phyloP scores from a whole-genome alignment of 306 rosid genomes.

The Begonia loranthoides region DNA sequence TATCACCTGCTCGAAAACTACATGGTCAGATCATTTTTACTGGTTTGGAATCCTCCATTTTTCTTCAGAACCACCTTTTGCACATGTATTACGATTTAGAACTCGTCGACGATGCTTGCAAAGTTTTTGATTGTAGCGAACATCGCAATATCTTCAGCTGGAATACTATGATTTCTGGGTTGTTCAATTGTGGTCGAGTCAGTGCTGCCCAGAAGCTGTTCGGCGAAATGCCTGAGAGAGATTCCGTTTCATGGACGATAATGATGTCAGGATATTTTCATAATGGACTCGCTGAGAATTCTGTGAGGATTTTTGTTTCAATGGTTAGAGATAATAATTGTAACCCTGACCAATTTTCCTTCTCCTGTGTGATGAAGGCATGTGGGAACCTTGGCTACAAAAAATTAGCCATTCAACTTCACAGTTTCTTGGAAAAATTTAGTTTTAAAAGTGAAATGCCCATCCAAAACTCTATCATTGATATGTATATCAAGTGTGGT shows the following conservation, averaged over 20 bases:
- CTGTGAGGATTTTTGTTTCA: slow-evolving; percentile 22
- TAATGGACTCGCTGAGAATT: slow-evolving; percentile 16
- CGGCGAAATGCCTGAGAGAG: slow-evolving; percentile 42
- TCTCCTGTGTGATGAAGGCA: slow-evolving; percentile 43
- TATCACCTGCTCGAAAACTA: slow-evolving; percentile 27
- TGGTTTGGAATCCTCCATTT: slow-evolving; percentile 34
- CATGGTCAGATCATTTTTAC: slow-evolving; percentile 48
- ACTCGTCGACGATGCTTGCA: slow-evolving; percentile 24
- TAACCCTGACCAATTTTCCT: slow-evolving; percentile 21
- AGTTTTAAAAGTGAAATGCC: slow-evolving; percentile 16
- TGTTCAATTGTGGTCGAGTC: slow-evolving; percentile 24
- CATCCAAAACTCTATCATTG: slow-evolving; percentile 36
- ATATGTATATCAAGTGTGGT: slow-evolving; percentile 50
- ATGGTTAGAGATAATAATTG: slow-evolving; percentile 15
- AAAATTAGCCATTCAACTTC: slow-evolving; percentile 34
- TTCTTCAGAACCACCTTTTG: slow-evolving; percentile 46
- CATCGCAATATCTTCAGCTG: slow-evolving; percentile 29
- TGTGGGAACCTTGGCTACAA: slow-evolving; percentile 25
- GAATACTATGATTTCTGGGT: slow-evolving; percentile 37
- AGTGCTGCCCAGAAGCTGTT: slow-evolving; percentile 29
- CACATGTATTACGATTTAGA: slow-evolving; percentile 37
- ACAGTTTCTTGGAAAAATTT: slow-evolving; percentile 21
- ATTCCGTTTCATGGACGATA: slow-evolving; percentile 48
- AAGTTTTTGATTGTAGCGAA: slow-evolving; percentile 17
- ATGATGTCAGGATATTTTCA: slow-evolving; percentile 48